phyloP scores from a whole-genome alignment of 108 stramenopile species.

The Cyclostephanos tholiformis region DNA sequence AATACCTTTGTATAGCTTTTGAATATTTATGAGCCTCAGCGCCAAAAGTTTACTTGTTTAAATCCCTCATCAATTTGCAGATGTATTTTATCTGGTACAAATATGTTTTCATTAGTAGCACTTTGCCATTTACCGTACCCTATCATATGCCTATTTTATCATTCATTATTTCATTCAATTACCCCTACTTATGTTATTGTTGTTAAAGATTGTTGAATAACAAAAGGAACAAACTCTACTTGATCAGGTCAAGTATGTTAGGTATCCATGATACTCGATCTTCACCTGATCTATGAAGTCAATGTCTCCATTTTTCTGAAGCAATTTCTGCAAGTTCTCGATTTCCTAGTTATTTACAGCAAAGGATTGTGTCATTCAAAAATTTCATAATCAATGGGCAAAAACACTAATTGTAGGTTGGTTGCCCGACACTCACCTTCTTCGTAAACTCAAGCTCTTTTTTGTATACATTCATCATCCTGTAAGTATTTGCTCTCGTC shows the following conservation, averaged over 20 bases:
- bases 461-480: slow-evolving; percentile 2
- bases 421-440: background rate
- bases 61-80: no score
- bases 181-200: no score
- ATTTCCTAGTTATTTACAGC: background rate
- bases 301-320: background rate
- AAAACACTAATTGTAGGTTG: background rate
- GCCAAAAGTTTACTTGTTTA: no score
- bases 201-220: no score
- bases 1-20: no score
- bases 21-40: no score
- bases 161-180: no score
- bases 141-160: no score
- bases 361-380: background rate
- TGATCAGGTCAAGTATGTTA: background rate
- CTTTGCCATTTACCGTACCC: no score
- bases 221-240: background rate
- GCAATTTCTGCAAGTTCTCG: slow-evolving; percentile 7
- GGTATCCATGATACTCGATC: background rate
- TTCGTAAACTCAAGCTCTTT: background rate
- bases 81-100: no score
- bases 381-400: background rate
- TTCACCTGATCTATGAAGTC: background rate
- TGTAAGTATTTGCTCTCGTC: background rate
- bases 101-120: no score